phyloP scores from a whole-genome alignment of 192 early-diverging fungal genomes.

The Linnemannia exigua region DNA sequence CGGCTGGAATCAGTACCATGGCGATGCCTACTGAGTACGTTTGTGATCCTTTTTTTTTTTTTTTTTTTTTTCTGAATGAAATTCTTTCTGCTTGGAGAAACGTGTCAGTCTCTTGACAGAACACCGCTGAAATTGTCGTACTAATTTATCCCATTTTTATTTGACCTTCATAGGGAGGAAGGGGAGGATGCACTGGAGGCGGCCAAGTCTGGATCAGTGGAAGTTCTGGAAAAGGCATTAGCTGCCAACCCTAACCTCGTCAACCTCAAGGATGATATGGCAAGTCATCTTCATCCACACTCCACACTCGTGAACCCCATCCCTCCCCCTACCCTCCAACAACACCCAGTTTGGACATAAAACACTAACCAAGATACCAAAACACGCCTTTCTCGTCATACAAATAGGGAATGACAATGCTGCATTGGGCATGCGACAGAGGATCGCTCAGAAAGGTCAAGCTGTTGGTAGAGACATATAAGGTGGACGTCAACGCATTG shows the following conservation, averaged over 20 bases:
- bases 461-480: conserved; percentile 50
- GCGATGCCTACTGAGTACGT: conserved; percentile 35
- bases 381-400: neutral
- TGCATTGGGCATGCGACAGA: conserved; percentile 69
- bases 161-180: conserved; percentile 12
- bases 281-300: neutral
- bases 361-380: neutral
- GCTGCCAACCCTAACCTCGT: conserved; percentile 18
- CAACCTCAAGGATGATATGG: conserved; percentile 43
- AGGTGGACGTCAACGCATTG: conserved; percentile 54
- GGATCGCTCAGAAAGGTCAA: conserved; percentile 62
- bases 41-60: neutral
- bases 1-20: conserved; percentile 61
- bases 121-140: neutral
- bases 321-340: too few relatives aligned
- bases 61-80: too few relatives aligned
- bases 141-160: neutral
- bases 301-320: too few relatives aligned
- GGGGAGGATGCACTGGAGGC: conserved; percentile 31
- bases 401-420: conserved; percentile 62
- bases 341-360: too few relatives aligned
- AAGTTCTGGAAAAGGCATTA: conserved; percentile 14
- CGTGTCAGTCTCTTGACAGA: neutral
- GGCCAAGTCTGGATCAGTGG: conserved; percentile 32
- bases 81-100: too few relatives aligned